Evolutionary conservation across 139 green algal species (phyloP).

Genomic region (Haematococcus lacustris): DNA sequence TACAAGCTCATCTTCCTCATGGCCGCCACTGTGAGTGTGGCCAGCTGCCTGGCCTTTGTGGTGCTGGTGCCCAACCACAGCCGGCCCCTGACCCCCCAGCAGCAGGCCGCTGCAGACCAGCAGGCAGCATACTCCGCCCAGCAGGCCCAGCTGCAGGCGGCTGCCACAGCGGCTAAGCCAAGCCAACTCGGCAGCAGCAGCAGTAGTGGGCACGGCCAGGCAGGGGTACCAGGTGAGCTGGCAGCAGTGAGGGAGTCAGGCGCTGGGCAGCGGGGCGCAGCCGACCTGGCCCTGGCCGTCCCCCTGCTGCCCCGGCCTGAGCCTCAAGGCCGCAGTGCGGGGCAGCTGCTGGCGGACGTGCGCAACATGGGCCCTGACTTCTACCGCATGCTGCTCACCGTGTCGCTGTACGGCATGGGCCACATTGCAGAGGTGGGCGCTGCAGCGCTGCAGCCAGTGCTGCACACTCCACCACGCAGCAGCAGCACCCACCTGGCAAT

Average conservation of each 20-base stretch:
- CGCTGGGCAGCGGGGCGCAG: background rate
- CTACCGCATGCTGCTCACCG: constrained; percentile 45
- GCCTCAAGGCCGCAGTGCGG: constrained; percentile 4
- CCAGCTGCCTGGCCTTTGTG: constrained; percentile 35
- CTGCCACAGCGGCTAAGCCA: no score
- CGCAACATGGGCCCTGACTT: constrained; percentile 40
- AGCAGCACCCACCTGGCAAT: background rate
- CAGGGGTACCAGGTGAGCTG: no score
- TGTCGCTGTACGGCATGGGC: constrained; percentile 37
- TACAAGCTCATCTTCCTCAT: constrained; percentile 54
- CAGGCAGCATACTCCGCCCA: background rate
- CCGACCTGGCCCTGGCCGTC: background rate
- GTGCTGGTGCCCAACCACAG: constrained; percentile 36
- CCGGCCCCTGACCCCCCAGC: background rate
- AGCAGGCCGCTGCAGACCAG: background rate
- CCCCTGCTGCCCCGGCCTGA: background rate
- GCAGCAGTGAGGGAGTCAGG: background rate
- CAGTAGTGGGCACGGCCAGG: constrained; percentile 6
- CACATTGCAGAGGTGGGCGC: constrained; percentile 47
- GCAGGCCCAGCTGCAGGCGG: constrained; percentile 6
- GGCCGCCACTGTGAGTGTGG: constrained; percentile 29
- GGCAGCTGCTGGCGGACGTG: constrained; percentile 26
- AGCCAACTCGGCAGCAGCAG: constrained; percentile 12
- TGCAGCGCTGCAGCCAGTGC: background rate
- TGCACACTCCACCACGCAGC: background rate